Conservation (phyloP, 2,329 filamentous ascomycete species). For the Colletotrichum coccodes region DNA sequence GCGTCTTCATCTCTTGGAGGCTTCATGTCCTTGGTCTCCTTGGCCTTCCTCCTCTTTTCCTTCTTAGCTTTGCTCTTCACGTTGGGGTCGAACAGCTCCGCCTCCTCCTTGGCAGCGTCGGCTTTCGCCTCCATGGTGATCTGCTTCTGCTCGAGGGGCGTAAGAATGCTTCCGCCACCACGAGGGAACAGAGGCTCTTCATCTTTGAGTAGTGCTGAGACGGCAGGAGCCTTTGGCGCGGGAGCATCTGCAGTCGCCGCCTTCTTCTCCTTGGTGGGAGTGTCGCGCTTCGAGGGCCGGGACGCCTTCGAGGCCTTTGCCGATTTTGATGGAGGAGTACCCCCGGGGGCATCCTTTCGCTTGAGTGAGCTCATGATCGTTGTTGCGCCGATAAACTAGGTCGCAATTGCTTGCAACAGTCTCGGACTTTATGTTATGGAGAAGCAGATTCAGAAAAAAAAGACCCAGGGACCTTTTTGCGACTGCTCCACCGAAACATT, state of each 20-base stretch:
- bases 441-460: conserved; percentile 20
- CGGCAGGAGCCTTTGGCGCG: conserved; percentile 45
- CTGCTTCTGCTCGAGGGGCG: conserved; percentile 94
- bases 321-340: conserved; percentile 59
- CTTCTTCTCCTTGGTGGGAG: conserved; percentile 44
- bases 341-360: conserved; percentile 66
- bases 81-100: conserved; percentile 61
- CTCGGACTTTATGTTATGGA: conserved; percentile 21
- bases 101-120: conserved; percentile 89
- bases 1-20: conserved; percentile 63
- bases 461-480: conserved; percentile 21
- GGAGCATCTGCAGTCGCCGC: conserved; percentile 39
- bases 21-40: conserved; percentile 56
- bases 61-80: conserved; percentile 58
- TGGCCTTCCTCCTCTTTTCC: conserved; percentile 67
- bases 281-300: conserved; percentile 59
- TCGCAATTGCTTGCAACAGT: conserved; percentile 32
- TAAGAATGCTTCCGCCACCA: conserved; percentile 90
- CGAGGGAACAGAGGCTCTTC: conserved; percentile 93
- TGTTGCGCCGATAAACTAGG: conserved; percentile 22
- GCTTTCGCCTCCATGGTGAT: conserved; percentile 93
- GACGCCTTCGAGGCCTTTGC: conserved; percentile 57
- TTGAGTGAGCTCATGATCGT: conserved; percentile 65
- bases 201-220: conserved; percentile 66
- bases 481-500: conserved; percentile 26